Conservation (phyloP, 2,329 filamentous ascomycete species). For the Diaporthe longicolla region DNA sequence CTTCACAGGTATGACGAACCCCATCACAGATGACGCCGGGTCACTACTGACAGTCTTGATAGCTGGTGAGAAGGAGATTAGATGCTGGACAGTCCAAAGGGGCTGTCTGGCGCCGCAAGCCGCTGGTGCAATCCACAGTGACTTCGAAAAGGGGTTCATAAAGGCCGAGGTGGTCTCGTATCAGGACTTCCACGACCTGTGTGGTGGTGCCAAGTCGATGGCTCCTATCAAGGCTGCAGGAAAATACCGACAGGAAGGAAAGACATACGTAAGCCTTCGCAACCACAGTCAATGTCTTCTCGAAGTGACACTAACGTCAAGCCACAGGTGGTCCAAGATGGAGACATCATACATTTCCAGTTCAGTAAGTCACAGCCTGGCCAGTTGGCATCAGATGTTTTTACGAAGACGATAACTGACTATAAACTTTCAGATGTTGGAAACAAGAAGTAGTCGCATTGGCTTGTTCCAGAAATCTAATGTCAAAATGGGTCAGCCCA, state of each 20-base stretch:
- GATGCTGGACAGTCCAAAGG: slow-evolving; percentile 59
- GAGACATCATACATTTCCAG: slow-evolving; percentile 60
- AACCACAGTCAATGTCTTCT: not conserved
- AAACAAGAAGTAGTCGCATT: slow-evolving; percentile 32
- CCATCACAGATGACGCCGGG: too few species aligned
- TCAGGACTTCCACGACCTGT: slow-evolving; percentile 61
- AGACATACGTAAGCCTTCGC: slow-evolving; percentile 55
- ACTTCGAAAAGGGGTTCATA: slow-evolving; percentile 61
- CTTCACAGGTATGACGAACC: slow-evolving; percentile 53
- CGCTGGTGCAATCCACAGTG: slow-evolving; percentile 58
- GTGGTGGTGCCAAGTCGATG: slow-evolving; percentile 60
- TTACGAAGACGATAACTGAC: not conserved
- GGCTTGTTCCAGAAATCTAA: not conserved
- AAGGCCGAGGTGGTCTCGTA: slow-evolving; percentile 62
- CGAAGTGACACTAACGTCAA: slow-evolving; percentile 43
- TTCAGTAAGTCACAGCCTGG: slow-evolving; percentile 54
- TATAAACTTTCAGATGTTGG: slow-evolving; percentile 19
- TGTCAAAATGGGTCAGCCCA: not conserved
- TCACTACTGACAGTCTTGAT: slow-evolving; percentile 30
- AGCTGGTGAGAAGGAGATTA: slow-evolving; percentile 61
- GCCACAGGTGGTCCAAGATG: slow-evolving; percentile 56
- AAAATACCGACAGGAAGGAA: slow-evolving; percentile 61
- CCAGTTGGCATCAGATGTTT: too few species aligned
- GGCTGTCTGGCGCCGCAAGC: slow-evolving; percentile 58
- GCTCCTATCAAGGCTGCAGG: slow-evolving; percentile 61